These are phyloP conservation scores for Nicotiana attenuata DNA, from an alignment of 257 asterid species.

Conservation along the genomic window DNA sequence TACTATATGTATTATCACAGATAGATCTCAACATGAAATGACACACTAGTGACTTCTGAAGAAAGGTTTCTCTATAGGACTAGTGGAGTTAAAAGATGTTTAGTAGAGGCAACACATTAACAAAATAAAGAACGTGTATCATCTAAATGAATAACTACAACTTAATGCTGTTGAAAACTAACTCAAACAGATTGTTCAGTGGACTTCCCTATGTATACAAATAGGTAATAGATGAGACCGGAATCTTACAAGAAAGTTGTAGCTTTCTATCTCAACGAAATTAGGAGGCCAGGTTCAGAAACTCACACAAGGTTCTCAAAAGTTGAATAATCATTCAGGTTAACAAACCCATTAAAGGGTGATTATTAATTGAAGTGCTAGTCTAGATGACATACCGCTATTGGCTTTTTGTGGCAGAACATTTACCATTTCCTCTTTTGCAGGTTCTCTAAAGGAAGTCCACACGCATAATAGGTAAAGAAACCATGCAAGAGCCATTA, in stretches of 20 bases:
- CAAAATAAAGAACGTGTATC: too few species aligned
- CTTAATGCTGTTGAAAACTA: too few species aligned
- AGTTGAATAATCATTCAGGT: background rate
- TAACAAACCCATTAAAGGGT: background rate
- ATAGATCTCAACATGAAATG: background rate
- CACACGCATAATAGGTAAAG: slow-evolving; percentile 69
- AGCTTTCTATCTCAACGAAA: background rate
- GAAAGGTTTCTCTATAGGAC: too few species aligned
- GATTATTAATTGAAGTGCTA: background rate
- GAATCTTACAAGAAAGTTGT: background rate
- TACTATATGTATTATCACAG: background rate
- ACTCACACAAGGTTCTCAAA: background rate
- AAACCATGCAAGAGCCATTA: slow-evolving; percentile 85
- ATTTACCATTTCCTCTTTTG: slow-evolving; percentile 34
- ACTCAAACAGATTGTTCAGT: background rate
- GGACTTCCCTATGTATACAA: background rate
- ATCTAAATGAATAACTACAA: too few species aligned
- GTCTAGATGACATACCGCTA: slow-evolving; percentile 34
- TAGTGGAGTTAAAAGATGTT: too few species aligned
- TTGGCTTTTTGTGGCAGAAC: slow-evolving; percentile 32
- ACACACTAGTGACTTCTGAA: background rate
- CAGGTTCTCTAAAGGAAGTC: slow-evolving; percentile 79
- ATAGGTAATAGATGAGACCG: background rate
- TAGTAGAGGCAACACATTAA: too few species aligned
- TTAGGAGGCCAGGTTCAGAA: background rate